Evolutionary conservation across 306 rosid species (phyloP), one percentile per base, ranked within the genome.

Genomic region (Casuarina glauca): DNA sequence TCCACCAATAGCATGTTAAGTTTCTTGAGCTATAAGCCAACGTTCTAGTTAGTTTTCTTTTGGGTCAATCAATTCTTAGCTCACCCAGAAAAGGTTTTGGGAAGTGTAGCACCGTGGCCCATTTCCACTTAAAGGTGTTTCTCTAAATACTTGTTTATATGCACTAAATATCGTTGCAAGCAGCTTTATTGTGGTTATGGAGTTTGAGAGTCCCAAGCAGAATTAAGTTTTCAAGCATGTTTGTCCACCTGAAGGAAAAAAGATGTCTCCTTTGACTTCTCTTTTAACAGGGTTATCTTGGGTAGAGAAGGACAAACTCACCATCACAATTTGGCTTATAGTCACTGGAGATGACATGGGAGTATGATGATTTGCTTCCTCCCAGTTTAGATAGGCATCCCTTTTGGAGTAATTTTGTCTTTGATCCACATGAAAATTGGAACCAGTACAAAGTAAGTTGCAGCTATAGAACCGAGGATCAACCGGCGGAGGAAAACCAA

Each of bases 361-460:
- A 49, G 9, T 20, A 46, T 12, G 70, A 63, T 48, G 41, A 54
- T 63, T 63, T 69, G 60, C 42, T 60, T 20, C 61, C 75, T 74
- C 54, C 53, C 70, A 67, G 73, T 79, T 84, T 77, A 92, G 75
- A 94, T 90, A 58, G 90, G 90, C 82, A 82, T 82, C 41, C 97
- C 97, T 83, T 89, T 89, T 52, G 95, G 91, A 78, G 88, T 90
- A 70, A 89, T 84, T 81, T 82, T 87, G 84, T 94, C 89, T 77
- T 91, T 94, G 81, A 94, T 66, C 97, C 97, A 92, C 95, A 92
- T 92, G 89, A 92, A 89, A 77, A 92, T 79, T 44, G 98, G 97
- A 44, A 91, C 86, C 53, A 92, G 90, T 10, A 86, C 88, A 38
- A 51, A 86, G 91, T 89, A 95, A 26, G 89, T 79, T 46, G 90